These are phyloP conservation scores for Aegilops speltoides DNA, from an alignment of 176 grass and related monocot genomes.

Conservation along the genomic window DNA sequence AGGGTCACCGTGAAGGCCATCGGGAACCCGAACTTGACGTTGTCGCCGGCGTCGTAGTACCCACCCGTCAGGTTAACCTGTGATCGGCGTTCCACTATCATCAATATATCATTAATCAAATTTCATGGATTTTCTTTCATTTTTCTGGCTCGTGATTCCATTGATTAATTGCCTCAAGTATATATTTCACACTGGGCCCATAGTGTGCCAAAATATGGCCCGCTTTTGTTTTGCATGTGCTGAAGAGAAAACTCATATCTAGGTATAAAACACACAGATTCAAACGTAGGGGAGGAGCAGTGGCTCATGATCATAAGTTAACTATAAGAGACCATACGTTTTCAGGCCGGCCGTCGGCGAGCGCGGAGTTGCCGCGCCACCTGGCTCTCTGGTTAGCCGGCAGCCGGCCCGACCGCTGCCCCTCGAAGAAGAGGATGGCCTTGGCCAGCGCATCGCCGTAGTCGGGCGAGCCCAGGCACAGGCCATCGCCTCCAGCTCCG, in stretches of 20 bases:
- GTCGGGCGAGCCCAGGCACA: slow-evolving; percentile 35
- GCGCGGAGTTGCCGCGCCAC: slow-evolving; percentile 77
- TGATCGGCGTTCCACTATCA: no score
- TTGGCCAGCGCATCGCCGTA: slow-evolving; percentile 88
- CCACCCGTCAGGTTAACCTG: slow-evolving; percentile 89
- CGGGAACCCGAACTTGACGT: slow-evolving; percentile 95
- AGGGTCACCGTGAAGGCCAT: slow-evolving; percentile 84
- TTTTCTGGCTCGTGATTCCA: not conserved
- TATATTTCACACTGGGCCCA: no score
- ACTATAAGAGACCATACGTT: slow-evolving; percentile 20
- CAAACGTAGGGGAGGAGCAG: not conserved
- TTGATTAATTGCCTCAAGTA: no score
- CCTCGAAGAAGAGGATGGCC: slow-evolving; percentile 98
- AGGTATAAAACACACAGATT: not conserved
- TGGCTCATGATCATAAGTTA: not conserved
- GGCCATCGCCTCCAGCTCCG: not conserved
- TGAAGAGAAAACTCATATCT: not conserved
- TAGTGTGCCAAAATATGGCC: not conserved
- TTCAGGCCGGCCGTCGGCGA: slow-evolving; percentile 61
- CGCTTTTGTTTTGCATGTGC: not conserved
- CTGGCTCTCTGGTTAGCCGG: slow-evolving; percentile 44
- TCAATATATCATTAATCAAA: no score
- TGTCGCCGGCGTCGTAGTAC: slow-evolving; percentile 95
- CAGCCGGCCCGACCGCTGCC: slow-evolving; percentile 76
- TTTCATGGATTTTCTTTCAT: no score